Conservation (phyloP, 805 yeast species). For the Kazachstania africana region DNA sequence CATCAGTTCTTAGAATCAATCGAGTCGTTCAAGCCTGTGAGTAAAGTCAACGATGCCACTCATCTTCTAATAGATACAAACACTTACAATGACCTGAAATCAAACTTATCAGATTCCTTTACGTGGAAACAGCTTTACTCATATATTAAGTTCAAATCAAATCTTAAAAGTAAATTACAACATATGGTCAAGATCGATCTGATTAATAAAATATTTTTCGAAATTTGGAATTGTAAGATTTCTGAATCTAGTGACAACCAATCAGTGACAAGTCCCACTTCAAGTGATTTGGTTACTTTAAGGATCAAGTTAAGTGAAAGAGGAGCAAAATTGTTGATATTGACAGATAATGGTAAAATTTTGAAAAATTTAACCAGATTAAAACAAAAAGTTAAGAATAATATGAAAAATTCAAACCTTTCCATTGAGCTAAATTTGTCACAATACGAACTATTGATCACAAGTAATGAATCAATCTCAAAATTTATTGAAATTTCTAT, state of each 20-base stretch:
- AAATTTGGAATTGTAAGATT: conserved; percentile 13
- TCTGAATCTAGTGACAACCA: too few relatives aligned
- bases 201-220: conserved; percentile 7
- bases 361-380: conserved; percentile 21
- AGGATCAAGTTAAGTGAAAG: conserved; percentile 3
- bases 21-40: conserved; percentile 16
- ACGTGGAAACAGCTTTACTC: conserved; percentile 19
- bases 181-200: too few relatives aligned
- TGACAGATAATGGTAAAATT: conserved; percentile 25
- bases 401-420: conserved; percentile 8
- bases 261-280: not conserved
- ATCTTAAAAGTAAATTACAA: conserved; percentile 4
- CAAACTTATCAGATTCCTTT: conserved; percentile 16
- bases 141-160: conserved; percentile 5
- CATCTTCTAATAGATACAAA: too few relatives aligned
- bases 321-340: conserved; percentile 10
- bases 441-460: conserved; percentile 4
- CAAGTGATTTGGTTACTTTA: not conserved
- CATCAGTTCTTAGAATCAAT: conserved; percentile 21
- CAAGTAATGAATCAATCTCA: conserved; percentile 11
- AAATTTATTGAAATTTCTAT: conserved; percentile 23
- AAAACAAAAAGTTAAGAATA: too few relatives aligned
- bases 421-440: conserved; percentile 5
- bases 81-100: too few relatives aligned
- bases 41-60: too few relatives aligned